Percentiles rank a stretch among this genome's conserved stretches.
Conservation (phyloP, 768 basidiomycete genomes). For the Fistulinella prunicolor region DNA sequence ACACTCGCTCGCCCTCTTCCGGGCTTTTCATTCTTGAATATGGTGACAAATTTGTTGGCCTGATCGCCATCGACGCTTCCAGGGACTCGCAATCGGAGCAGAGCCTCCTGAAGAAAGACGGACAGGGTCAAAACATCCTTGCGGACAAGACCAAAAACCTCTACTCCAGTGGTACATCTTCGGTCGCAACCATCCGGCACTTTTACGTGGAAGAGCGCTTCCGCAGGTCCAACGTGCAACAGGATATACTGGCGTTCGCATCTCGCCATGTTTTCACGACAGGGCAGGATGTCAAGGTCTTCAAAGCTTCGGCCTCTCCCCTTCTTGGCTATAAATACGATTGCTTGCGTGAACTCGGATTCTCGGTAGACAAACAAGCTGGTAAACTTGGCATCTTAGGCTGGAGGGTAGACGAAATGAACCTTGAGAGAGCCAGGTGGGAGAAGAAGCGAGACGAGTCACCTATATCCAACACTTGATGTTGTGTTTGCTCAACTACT, state of each 20-base stretch:
- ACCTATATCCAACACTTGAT: background rate
- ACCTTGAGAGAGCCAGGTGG: constrained; percentile 48
- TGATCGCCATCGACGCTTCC: constrained; percentile 69
- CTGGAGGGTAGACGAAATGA: constrained; percentile 51
- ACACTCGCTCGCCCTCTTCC: constrained; percentile 57
- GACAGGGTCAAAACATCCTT: constrained; percentile 11
- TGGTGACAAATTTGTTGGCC: constrained; percentile 55
- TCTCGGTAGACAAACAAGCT: constrained; percentile 42
- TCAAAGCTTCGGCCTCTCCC: constrained; percentile 48
- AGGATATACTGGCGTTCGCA: constrained; percentile 64
- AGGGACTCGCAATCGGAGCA: constrained; percentile 35
- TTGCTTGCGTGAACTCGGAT: constrained; percentile 47
- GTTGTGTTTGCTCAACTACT: background rate
- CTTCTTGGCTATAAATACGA: constrained; percentile 50
- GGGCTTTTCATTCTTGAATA: constrained; percentile 71
- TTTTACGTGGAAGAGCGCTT: constrained; percentile 70
- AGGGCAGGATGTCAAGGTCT: constrained; percentile 39
- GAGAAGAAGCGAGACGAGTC: constrained; percentile 26
- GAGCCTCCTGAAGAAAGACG: constrained; percentile 20
- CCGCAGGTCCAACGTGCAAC: constrained; percentile 53
- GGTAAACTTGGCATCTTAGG: constrained; percentile 51
- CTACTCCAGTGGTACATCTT: constrained; percentile 37
- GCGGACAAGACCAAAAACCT: constrained; percentile 13
- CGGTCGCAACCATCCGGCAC: constrained; percentile 66
- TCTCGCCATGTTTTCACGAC: constrained; percentile 53